Evolutionary conservation across 2,329 filamentous ascomycete genomes (phyloP).

Genomic region (Nothophoma quercina): DNA sequence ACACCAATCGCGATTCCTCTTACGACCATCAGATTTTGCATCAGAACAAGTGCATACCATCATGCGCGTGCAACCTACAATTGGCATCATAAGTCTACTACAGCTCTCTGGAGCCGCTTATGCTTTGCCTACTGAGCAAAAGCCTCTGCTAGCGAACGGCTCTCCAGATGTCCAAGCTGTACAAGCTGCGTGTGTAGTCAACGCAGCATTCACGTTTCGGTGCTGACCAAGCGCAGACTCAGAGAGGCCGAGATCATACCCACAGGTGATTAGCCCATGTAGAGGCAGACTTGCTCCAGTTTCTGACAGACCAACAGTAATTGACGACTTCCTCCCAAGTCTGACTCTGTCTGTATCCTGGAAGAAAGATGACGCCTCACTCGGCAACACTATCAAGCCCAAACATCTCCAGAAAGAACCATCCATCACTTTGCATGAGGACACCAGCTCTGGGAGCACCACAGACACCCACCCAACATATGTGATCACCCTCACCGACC

Average conservation of each 20-base stretch:
- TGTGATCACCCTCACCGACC: constrained; percentile 63
- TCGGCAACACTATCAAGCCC: constrained; percentile 64
- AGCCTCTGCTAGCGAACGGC: constrained; percentile 20
- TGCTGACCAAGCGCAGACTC: constrained; percentile 35
- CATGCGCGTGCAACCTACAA: constrained; percentile 26
- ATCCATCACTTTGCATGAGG: constrained; percentile 49
- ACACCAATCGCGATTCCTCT: too few species aligned
- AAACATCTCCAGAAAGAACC: constrained; percentile 54
- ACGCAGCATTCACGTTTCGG: not conserved
- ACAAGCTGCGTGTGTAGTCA: constrained; percentile 34
- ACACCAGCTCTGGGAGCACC: constrained; percentile 27
- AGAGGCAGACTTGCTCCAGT: not conserved
- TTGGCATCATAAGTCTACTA: constrained; percentile 24
- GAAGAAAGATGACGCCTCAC: constrained; percentile 48
- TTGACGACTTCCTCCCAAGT: constrained; percentile 66
- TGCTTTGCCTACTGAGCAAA: constrained; percentile 41
- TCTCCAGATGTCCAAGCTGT: constrained; percentile 32
- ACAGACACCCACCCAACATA: constrained; percentile 49
- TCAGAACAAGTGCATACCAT: not conserved
- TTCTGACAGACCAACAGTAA: constrained; percentile 52
- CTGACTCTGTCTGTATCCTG: constrained; percentile 60
- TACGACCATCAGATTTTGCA: too few species aligned
- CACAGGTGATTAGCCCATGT: constrained; percentile 36
- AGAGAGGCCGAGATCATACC: constrained; percentile 51
- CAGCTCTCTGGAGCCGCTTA: constrained; percentile 23